A percentile compares a stretch with the other conserved stretches of the same genome.
These are phyloP conservation scores for Eucalyptus curtisii DNA, from an alignment of 345 rosid genomes.

Conservation along the genomic window DNA sequence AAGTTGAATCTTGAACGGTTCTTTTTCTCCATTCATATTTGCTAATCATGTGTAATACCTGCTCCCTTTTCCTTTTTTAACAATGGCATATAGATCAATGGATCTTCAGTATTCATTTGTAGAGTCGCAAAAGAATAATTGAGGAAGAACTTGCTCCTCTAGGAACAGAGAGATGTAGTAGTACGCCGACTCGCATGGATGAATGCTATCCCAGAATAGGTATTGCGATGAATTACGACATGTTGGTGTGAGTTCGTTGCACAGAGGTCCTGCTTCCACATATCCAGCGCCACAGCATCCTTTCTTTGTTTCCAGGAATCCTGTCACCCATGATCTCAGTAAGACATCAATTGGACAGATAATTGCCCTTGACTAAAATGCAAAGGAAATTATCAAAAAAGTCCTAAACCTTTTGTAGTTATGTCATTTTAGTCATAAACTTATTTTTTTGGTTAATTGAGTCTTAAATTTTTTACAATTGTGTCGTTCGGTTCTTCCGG, in stretches of 20 bases:
- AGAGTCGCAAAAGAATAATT: neutral
- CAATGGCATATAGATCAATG: neutral
- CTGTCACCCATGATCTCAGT: slow-evolving; percentile 2
- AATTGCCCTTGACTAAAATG: neutral
- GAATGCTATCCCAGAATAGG: slow-evolving; percentile 36
- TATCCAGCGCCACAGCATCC: slow-evolving; percentile 39
- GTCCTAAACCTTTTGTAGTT: no score
- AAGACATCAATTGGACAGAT: neutral
- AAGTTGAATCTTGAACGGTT: neutral
- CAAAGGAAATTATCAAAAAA: no score
- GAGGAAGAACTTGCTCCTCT: neutral
- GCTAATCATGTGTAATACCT: neutral
- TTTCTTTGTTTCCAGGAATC: slow-evolving; percentile 19
- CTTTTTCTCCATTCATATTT: neutral
- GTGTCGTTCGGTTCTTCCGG: no score
- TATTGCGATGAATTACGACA: slow-evolving; percentile 15
- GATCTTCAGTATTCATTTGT: neutral
- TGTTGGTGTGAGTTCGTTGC: slow-evolving; percentile 5
- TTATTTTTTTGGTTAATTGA: no score
- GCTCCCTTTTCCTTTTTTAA: neutral
- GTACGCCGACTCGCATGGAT: slow-evolving; percentile 29
- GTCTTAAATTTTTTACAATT: no score
- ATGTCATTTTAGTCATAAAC: no score
- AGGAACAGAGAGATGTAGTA: neutral
- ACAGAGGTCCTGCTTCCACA: slow-evolving; percentile 13